Percentiles rank a stretch among this genome's conserved stretches.
Conservation (phyloP, 371 early-diverging fungal species). For the Apophysomyces sp. region DNA sequence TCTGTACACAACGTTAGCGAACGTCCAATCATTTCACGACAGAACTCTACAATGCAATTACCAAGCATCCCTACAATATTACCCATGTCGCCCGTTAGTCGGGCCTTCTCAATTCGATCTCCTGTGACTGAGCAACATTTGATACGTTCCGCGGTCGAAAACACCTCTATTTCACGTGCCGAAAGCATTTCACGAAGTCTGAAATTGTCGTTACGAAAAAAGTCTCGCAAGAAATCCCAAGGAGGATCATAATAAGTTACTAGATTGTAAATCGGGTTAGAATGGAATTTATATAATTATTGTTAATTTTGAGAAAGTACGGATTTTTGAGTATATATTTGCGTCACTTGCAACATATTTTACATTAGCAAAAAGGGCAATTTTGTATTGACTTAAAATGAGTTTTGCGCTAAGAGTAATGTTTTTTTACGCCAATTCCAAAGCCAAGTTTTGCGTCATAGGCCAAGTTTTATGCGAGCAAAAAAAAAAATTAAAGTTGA, state of each 20-base stretch:
- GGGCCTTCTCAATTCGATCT: slow-evolving; percentile 35
- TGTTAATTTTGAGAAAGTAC: not conserved
- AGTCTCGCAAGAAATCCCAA: slow-evolving; percentile 33
- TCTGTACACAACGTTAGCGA: slow-evolving; percentile 7
- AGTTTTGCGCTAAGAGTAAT: too few species aligned
- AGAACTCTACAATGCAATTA: slow-evolving; percentile 15
- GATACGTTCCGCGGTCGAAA: slow-evolving; percentile 19
- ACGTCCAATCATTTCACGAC: slow-evolving; percentile 15
- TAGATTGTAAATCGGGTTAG: not conserved
- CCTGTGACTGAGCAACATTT: slow-evolving; percentile 12
- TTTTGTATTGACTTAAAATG: too few species aligned
- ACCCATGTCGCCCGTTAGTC: slow-evolving; percentile 20
- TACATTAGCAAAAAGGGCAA: too few species aligned
- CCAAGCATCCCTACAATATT: slow-evolving; percentile 6
- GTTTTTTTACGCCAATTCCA: too few species aligned
- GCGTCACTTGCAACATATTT: too few species aligned
- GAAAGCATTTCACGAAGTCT: slow-evolving; percentile 45
- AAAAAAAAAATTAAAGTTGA: too few species aligned
- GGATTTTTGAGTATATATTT: too few species aligned
- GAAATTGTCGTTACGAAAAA: slow-evolving; percentile 48
- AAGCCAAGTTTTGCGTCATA: too few species aligned
- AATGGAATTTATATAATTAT: not conserved
- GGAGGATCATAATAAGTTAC: not conserved
- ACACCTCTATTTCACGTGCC: slow-evolving; percentile 33
- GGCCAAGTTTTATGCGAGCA: too few species aligned